These are phyloP conservation scores for Termitomyces titanicus DNA, from an alignment of 768 basidiomycete genomes.

Conservation along the genomic window DNA sequence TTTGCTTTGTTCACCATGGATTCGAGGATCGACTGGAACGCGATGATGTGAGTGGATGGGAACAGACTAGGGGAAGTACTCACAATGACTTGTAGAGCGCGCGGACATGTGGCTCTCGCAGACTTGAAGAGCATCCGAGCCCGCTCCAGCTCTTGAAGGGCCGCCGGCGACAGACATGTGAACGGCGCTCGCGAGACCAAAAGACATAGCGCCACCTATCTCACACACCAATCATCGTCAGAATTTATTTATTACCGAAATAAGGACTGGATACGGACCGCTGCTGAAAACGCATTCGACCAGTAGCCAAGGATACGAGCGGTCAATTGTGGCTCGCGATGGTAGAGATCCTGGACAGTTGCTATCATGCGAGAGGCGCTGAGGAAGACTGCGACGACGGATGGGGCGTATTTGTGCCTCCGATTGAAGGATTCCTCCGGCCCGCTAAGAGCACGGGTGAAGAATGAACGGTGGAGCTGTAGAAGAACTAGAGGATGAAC, in stretches of 20 bases:
- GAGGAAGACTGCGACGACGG: constrained; percentile 65
- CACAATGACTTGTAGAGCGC: constrained; percentile 43
- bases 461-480: constrained; percentile 66
- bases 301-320: constrained; percentile 50
- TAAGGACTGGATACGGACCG: constrained; percentile 29
- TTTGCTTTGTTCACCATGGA: constrained; percentile 50
- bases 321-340: constrained; percentile 55
- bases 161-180: constrained; percentile 58
- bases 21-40: constrained; percentile 41
- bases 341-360: constrained; percentile 52
- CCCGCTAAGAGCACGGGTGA: constrained; percentile 57
- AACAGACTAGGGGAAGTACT: constrained; percentile 18
- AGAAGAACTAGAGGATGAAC: constrained; percentile 45
- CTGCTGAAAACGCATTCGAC: constrained; percentile 52
- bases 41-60: neutral
- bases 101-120: constrained; percentile 41
- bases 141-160: constrained; percentile 56
- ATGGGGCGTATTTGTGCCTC: constrained; percentile 63
- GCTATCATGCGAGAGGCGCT: constrained; percentile 63
- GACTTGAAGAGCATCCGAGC: constrained; percentile 41
- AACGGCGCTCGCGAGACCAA: constrained; percentile 65
- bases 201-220: constrained; percentile 47
- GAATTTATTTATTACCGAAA: neutral
- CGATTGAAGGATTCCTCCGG: constrained; percentile 59
- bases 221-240: neutral